Conservation (phyloP, 768 basidiomycete genomes). For the Termitomyces heimii region DNA sequence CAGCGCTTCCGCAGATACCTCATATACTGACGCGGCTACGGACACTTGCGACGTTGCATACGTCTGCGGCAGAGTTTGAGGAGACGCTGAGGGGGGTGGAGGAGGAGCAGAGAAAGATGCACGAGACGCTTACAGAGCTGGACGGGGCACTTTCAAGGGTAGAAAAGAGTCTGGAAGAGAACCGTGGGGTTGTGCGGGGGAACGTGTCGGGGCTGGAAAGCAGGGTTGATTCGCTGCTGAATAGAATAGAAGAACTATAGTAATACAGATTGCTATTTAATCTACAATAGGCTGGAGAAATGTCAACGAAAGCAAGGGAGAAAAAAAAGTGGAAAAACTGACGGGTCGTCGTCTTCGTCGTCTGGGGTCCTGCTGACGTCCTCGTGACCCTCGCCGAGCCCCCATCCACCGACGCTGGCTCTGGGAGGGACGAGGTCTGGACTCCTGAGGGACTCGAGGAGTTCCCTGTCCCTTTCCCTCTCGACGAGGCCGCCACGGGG, state of each 20-base stretch:
- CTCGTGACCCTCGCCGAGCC: slow-evolving; percentile 56
- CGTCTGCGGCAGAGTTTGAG: slow-evolving; percentile 75
- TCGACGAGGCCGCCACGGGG: slow-evolving; percentile 39
- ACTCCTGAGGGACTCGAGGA: slow-evolving; percentile 56
- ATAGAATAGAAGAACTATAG: slow-evolving; percentile 35
- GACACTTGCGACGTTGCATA: slow-evolving; percentile 77
- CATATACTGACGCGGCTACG: slow-evolving; percentile 87
- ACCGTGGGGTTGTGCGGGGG: slow-evolving; percentile 59
- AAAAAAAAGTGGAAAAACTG: background rate
- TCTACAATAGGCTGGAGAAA: slow-evolving; percentile 43
- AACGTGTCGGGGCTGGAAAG: slow-evolving; percentile 71
- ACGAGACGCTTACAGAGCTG: slow-evolving; percentile 62
- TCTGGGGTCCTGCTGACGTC: slow-evolving; percentile 39
- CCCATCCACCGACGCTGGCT: slow-evolving; percentile 69
- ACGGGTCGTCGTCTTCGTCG: slow-evolving; percentile 67
- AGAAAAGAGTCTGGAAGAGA: slow-evolving; percentile 72
- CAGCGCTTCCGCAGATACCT: slow-evolving; percentile 75
- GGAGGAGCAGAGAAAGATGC: slow-evolving; percentile 63
- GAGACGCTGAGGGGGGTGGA: slow-evolving; percentile 59
- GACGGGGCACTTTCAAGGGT: slow-evolving; percentile 63
- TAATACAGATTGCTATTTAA: slow-evolving; percentile 33
- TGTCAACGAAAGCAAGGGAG: too few relatives aligned
- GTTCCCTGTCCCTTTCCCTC: slow-evolving; percentile 45
- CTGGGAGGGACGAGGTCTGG: slow-evolving; percentile 37
- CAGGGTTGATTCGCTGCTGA: slow-evolving; percentile 34